phyloP scores from a whole-genome alignment of 1,284 basidiomycete species.

The Afroboletus lepidellus region DNA sequence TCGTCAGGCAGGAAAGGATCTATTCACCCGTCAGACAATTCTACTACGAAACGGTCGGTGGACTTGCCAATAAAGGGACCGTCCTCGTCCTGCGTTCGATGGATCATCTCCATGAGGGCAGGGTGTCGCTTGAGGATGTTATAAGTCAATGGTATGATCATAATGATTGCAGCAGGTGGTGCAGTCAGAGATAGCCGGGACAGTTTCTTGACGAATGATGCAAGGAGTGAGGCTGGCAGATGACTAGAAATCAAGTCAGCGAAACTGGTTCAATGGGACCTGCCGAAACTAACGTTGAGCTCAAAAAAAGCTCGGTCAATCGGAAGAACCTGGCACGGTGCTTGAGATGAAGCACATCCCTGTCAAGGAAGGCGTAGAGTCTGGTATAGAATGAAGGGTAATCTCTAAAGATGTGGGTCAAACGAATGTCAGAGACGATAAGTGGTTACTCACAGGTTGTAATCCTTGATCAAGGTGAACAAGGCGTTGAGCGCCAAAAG shows the following conservation, averaged over 20 bases:
- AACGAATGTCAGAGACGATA: not conserved
- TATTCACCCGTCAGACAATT: slow-evolving; percentile 26
- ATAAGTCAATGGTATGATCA: slow-evolving; percentile 92
- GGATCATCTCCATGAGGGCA: slow-evolving; percentile 90
- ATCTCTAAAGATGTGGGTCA: slow-evolving; percentile 53
- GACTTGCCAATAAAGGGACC: slow-evolving; percentile 40
- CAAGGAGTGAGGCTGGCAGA: slow-evolving; percentile 84
- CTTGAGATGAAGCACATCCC: slow-evolving; percentile 86
- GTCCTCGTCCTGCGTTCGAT: slow-evolving; percentile 55
- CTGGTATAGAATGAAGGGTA: slow-evolving; percentile 95
- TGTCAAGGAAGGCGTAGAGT: slow-evolving; percentile 88
- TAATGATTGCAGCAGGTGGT: slow-evolving; percentile 88
- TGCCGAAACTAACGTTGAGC: slow-evolving; percentile 69
- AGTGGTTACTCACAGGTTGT: slow-evolving; percentile 75
- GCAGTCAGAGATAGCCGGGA: slow-evolving; percentile 82
- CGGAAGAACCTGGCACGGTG: slow-evolving; percentile 96
- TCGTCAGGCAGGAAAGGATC: slow-evolving; percentile 78
- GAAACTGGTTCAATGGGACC: not conserved
- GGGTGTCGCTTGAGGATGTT: slow-evolving; percentile 94
- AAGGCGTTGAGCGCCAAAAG: slow-evolving; percentile 90
- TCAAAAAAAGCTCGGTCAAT: slow-evolving; percentile 85
- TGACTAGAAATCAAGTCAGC: slow-evolving; percentile 51
- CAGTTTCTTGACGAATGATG: slow-evolving; percentile 92
- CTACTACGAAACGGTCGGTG: not conserved
- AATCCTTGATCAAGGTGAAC: slow-evolving; percentile 88